Percentiles rank a stretch among this genome's conserved stretches.
phyloP scores from a whole-genome alignment of 208 protist genomes.

The Balamuthia mandrillaris region DNA sequence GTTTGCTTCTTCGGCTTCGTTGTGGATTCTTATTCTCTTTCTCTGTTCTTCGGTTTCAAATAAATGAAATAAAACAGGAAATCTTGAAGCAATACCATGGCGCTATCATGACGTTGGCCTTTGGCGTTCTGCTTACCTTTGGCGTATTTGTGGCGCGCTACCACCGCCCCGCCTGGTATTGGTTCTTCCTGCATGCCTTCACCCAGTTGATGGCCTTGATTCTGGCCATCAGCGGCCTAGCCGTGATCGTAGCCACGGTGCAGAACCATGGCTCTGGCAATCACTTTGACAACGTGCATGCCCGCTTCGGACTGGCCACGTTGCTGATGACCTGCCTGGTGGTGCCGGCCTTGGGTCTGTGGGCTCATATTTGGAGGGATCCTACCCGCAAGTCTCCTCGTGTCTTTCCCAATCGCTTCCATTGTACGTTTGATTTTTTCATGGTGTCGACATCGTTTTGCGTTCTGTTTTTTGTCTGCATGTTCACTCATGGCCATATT shows the following conservation, averaged over 20 bases:
- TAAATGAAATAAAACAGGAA: no score
- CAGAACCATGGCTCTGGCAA: no score
- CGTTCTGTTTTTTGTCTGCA: no score
- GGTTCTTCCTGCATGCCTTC: neutral
- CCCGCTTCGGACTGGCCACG: neutral
- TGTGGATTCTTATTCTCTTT: no score
- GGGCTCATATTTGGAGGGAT: neutral
- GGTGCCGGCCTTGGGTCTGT: neutral
- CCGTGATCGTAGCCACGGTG: no score
- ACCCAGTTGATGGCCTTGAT: neutral
- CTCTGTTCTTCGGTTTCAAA: no score
- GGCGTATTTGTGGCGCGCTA: neutral
- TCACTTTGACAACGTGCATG: neutral
- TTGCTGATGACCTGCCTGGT: neutral
- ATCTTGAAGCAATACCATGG: neutral
- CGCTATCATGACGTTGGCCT: neutral
- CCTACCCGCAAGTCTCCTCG: neutral
- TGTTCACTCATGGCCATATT: no score
- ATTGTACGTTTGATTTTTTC: no score
- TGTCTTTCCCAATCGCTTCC: neutral
- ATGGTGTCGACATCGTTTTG: no score
- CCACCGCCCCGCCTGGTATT: neutral
- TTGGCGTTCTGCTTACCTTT: neutral
- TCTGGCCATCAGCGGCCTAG: neutral
- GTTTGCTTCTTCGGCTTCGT: no score